Evolutionary conservation across 2,329 filamentous ascomycete species (phyloP).

Genomic region (Teratosphaeria gauchensis): DNA sequence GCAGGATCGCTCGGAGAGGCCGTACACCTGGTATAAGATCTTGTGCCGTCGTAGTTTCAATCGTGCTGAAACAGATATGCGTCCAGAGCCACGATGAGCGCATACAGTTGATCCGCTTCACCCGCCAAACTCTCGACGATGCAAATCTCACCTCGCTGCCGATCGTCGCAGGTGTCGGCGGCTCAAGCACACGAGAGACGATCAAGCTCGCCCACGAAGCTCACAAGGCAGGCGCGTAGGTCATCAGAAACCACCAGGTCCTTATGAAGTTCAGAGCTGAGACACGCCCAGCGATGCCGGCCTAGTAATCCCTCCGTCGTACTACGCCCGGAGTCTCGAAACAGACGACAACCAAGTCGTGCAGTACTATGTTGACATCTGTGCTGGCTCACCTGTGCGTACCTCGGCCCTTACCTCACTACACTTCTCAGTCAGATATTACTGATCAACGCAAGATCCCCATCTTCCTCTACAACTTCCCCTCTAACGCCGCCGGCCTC

Average conservation of each 20-base stretch:
- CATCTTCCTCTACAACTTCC: slow-evolving; percentile 1
- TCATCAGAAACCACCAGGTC: not conserved
- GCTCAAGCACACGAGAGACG: not conserved
- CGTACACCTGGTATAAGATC: not conserved
- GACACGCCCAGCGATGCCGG: not conserved
- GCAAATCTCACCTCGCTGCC: not conserved
- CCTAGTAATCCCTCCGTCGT: not conserved
- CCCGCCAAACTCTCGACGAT: not conserved
- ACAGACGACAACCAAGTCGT: not conserved
- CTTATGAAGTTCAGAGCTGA: not conserved
- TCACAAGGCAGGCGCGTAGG: not conserved
- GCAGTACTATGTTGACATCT: slow-evolving; percentile 1
- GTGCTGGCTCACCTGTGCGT: not conserved
- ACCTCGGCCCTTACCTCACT: not conserved
- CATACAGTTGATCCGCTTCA: not conserved
- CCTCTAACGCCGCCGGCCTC: not conserved
- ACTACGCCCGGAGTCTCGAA: not conserved
- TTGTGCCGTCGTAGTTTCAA: not conserved
- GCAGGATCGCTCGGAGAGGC: not conserved
- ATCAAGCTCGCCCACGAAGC: not conserved
- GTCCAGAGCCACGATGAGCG: not conserved
- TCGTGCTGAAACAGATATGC: not conserved
- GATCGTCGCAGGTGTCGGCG: not conserved
- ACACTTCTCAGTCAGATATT: not conserved
- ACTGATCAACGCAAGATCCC: not conserved